Evolutionary conservation across 306 rosid genomes (phyloP).

Genomic region (Castanopsis chinensis): DNA sequence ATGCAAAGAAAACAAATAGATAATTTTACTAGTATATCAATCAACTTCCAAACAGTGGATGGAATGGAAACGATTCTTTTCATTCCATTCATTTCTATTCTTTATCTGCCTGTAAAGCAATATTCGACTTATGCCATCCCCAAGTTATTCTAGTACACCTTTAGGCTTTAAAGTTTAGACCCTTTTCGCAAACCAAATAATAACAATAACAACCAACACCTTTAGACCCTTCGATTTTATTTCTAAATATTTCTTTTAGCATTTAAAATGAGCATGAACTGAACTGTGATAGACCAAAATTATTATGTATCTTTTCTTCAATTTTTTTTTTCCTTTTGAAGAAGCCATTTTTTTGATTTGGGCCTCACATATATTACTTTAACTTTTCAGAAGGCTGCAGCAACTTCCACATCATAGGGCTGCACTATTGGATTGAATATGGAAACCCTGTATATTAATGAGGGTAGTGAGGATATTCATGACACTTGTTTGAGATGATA

Average conservation of each 20-base stretch:
- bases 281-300: neutral
- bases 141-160: no score
- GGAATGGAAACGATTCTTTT: no score
- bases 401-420: conserved; percentile 37
- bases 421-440: neutral
- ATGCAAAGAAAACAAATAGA: no score
- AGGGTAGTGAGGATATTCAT: neutral
- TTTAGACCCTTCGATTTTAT: neutral
- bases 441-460: neutral
- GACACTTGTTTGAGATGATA: neutral
- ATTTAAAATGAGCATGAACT: neutral
- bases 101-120: no score
- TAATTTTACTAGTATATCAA: no score
- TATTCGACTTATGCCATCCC: no score
- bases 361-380: conserved; percentile 5
- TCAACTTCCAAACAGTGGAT: no score
- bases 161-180: no score
- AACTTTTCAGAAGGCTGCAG: conserved; percentile 59
- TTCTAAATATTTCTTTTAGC: neutral
- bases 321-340: neutral
- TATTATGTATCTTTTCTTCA: neutral
- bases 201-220: no score
- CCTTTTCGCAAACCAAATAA: no score
- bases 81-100: no score
- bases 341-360: neutral